Evolutionary conservation across 495 filamentous ascomycete genomes (phyloP).

Genomic region (Clohesyomyces aquaticus): DNA sequence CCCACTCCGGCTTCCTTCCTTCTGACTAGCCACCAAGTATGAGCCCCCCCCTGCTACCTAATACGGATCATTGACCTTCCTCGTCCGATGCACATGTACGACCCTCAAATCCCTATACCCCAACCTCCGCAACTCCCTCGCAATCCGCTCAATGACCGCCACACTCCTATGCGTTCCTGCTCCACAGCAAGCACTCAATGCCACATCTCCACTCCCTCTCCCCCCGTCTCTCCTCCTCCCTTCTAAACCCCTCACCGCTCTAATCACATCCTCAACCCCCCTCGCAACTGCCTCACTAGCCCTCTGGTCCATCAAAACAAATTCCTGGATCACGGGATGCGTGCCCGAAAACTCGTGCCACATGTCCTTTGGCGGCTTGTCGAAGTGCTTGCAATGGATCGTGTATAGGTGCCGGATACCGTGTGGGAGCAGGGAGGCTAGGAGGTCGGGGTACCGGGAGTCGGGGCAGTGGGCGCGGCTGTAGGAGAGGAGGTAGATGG

Average conservation of each 20-base stretch:
- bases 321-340: slow-evolving; percentile 11
- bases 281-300: neutral
- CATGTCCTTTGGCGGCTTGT: neutral
- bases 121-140: neutral
- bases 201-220: neutral
- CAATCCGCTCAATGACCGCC: slow-evolving; percentile 1
- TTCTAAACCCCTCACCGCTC: neutral
- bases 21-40: too few species aligned
- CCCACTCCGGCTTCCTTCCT: too few species aligned
- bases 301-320: neutral
- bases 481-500: slow-evolving; percentile 10
- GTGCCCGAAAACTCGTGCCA: slow-evolving; percentile 3
- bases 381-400: neutral
- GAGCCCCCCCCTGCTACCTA: too few species aligned
- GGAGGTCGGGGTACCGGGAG: neutral
- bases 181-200: neutral
- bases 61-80: neutral
- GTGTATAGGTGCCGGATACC: slow-evolving; percentile 3
- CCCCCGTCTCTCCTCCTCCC: neutral
- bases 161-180: slow-evolving; percentile 8
- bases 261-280: neutral
- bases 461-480: neutral
- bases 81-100: slow-evolving; percentile 3
- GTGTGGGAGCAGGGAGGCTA: neutral
- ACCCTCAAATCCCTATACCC: neutral